Evolutionary conservation across 225 moss, liverwort and hornwort genomes (phyloP).

Genomic region (Marchantia polymorpha): DNA sequence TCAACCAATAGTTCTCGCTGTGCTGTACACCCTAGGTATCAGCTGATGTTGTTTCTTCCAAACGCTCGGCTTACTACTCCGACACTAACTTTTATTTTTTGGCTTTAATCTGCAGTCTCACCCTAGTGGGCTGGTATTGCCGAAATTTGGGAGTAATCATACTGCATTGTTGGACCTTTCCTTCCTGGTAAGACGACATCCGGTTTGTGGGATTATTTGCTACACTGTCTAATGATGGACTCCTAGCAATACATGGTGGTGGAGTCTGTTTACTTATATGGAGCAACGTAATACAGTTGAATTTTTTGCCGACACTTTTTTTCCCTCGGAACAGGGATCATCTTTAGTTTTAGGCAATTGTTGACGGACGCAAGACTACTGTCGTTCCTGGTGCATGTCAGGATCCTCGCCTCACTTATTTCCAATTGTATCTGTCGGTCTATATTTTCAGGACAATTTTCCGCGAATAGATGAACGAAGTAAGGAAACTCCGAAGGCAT

Average conservation of each 20-base stretch:
- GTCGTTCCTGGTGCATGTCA: background rate
- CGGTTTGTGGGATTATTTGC: background rate
- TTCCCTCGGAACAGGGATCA: background rate
- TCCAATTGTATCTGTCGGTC: background rate
- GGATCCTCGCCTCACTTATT: background rate
- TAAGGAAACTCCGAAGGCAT: slow-evolving; percentile 79
- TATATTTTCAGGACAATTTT: slow-evolving; percentile 63
- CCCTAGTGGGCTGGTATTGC: slow-evolving; percentile 64
- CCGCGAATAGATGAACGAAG: slow-evolving; percentile 80
- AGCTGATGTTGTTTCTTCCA: too few relatives aligned
- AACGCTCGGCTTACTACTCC: too few relatives aligned
- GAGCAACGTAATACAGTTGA: background rate
- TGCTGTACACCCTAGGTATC: too few relatives aligned
- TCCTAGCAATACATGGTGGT: too few relatives aligned
- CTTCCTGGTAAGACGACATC: slow-evolving; percentile 52
- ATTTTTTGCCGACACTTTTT: background rate
- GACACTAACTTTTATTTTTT: background rate
- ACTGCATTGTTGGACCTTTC: slow-evolving; percentile 93
- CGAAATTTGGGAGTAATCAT: slow-evolving; percentile 83
- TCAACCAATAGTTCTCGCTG: too few relatives aligned
- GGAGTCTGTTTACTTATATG: too few relatives aligned
- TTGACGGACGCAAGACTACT: background rate
- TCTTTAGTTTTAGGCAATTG: background rate
- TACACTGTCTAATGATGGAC: background rate
- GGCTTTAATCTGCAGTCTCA: slow-evolving; percentile 49